Base-by-base conservation (phyloP, 257 asterid genomes). In the Rehmannia glutinosa region DNA sequence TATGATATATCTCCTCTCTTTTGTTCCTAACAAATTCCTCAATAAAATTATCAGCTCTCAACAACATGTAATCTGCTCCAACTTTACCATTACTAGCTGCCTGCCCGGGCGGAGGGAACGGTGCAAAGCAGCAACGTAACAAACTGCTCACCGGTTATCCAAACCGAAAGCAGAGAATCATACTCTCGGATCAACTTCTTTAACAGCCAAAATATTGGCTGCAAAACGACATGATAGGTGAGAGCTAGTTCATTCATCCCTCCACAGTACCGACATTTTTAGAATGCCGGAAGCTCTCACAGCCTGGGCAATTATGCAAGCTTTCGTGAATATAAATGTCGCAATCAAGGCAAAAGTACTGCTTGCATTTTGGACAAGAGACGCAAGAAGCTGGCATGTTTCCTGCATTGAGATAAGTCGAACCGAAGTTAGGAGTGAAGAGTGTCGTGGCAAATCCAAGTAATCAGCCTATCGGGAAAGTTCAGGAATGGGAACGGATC, bases 271-370 rank as follows among this genome's bases (percentile, higher is more conserved):
- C 62, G 2, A 56, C 73, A n/a, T 82, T 23, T 60, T 79, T 67
- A 8, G 91, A 80, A 50, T 83, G 89, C 21, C 81, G 78, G 72
- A 81, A 82, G 81, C 97, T 83, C 91, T 94, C 96, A 63, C 99
- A 90, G 41, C 97, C 97, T 1, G 97, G 99, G 78, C 99, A 93
- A 36, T 93, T 93, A 72, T 93, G 99, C 85, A 93, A 74, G 83
- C 99, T 93, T 76, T 93, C 99, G 6, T 93, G 99, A 55, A 93
- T 86, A 74, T 94, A 94, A 69, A 94, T 94, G 67, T 94, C 97
- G 27, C 99, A 94, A 33, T 94, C 97, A 5, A 94, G 96, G 76
- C 99, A 91, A 77, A 94, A 91, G 66, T 80, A 66, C 54, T 82
- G 88, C 74, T 85, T 81, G 90, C 99, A 91, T 82, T 91, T 91